Percentiles rank a stretch among this genome's conserved stretches.
phyloP scores from a whole-genome alignment of 1,284 basidiomycete species.

The Trichosporon faecale region DNA sequence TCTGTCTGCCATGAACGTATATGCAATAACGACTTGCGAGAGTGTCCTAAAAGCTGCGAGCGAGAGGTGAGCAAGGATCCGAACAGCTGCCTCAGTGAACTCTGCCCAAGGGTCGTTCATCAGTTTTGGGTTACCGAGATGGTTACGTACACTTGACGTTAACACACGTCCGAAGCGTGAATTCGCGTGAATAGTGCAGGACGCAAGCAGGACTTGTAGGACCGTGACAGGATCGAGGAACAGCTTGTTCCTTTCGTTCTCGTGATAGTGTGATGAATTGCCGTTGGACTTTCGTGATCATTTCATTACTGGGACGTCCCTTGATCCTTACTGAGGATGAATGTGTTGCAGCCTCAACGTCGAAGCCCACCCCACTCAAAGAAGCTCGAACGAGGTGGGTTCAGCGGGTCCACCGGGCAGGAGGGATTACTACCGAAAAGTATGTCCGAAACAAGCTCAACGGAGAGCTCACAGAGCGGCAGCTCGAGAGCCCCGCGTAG shows the following conservation, averaged over 20 bases:
- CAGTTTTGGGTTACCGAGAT: background rate
- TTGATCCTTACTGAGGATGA: background rate
- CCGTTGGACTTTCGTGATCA: background rate
- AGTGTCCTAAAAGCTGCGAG: background rate
- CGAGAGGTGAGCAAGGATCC: no score
- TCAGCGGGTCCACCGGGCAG: background rate
- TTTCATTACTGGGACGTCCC: background rate
- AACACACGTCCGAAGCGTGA: background rate
- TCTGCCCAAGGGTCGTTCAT: background rate
- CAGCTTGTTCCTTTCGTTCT: background rate
- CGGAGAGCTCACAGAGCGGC: background rate
- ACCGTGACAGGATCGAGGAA: background rate
- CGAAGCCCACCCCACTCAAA: background rate
- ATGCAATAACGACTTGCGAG: background rate
- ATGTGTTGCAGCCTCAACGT: background rate
- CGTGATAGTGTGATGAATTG: background rate
- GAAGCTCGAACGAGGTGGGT: slow-evolving; percentile 1
- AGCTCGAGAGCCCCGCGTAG: no score
- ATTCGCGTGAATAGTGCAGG: background rate
- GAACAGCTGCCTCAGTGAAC: no score
- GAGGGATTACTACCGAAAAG: background rate
- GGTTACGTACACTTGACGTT: background rate
- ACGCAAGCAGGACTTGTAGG: background rate
- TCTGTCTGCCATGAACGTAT: background rate
- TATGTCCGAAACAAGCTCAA: slow-evolving; percentile 1